Conservation (phyloP, 306 rosid species). For the Casuarina cunninghamiana region DNA sequence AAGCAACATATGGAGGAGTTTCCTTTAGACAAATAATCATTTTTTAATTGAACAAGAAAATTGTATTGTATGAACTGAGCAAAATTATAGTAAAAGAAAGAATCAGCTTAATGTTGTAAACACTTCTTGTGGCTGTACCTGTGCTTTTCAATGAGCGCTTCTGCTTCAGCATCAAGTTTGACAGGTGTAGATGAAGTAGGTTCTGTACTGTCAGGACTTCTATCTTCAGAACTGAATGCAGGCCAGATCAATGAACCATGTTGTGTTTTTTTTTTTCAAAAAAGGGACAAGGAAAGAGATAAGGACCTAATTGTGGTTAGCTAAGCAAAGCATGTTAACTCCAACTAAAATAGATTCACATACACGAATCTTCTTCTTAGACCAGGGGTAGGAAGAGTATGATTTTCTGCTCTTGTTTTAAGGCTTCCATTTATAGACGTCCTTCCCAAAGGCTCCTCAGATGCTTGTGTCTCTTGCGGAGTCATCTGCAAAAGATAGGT, state of each 20-base stretch:
- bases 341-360: slow-evolving; percentile 25
- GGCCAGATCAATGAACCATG: slow-evolving; percentile 51
- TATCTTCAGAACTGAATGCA: slow-evolving; percentile 47
- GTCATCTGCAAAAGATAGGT: slow-evolving; percentile 24
- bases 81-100: neutral
- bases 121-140: slow-evolving; percentile 35
- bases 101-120: neutral
- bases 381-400: slow-evolving; percentile 52
- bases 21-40: neutral
- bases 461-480: slow-evolving; percentile 49
- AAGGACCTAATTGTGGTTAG: neutral
- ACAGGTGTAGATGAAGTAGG: slow-evolving; percentile 51
- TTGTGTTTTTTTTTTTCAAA: neutral
- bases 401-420: slow-evolving; percentile 45
- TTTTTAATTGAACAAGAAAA: neutral
- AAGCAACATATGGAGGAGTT: neutral
- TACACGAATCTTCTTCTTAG: slow-evolving; percentile 81
- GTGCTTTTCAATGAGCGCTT: slow-evolving; percentile 77
- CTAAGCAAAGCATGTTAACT: neutral
- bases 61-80: neutral
- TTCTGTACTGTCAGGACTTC: slow-evolving; percentile 43
- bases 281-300: neutral
- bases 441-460: slow-evolving; percentile 42
- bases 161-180: slow-evolving; percentile 75
- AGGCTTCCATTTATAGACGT: slow-evolving; percentile 40